phyloP scores from a whole-genome alignment of 202 grass and related monocot genomes.

The Brachypodium distachyon region DNA sequence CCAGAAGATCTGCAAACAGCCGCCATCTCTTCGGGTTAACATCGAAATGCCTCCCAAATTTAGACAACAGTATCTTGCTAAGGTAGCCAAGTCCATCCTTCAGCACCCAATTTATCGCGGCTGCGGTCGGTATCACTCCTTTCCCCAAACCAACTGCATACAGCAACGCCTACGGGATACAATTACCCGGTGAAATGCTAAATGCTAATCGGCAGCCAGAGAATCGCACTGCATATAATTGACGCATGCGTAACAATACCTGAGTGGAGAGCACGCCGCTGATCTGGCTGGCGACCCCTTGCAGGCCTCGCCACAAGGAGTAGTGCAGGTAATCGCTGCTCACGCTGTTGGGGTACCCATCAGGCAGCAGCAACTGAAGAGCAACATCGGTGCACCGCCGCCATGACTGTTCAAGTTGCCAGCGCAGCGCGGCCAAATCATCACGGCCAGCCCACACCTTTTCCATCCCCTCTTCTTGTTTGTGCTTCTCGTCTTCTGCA shows the following conservation, averaged over 20 bases:
- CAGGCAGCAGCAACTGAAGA: slow-evolving; percentile 48
- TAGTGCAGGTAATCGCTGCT: slow-evolving; percentile 84
- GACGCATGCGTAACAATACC: not conserved
- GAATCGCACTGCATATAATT: not conserved
- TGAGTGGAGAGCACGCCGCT: slow-evolving; percentile 83
- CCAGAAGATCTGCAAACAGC: slow-evolving; percentile 72
- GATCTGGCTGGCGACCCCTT: slow-evolving; percentile 80
- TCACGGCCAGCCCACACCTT: not conserved
- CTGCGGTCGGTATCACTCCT: slow-evolving; percentile 78
- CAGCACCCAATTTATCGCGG: slow-evolving; percentile 86
- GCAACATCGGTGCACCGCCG: slow-evolving; percentile 6
- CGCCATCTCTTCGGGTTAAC: slow-evolving; percentile 95
- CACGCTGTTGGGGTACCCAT: slow-evolving; percentile 75
- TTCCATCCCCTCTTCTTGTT: not conserved
- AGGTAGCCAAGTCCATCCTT: slow-evolving; percentile 89
- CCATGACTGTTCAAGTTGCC: slow-evolving; percentile 37
- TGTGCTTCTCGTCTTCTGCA: slow-evolving; percentile 2
- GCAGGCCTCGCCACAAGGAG: slow-evolving; percentile 72
- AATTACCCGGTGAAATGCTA: slow-evolving; percentile 7
- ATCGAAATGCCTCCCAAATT: slow-evolving; percentile 89
- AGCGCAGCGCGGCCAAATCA: not conserved
- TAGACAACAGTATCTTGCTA: slow-evolving; percentile 85
- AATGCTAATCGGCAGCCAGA: not conserved
- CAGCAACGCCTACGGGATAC: slow-evolving; percentile 52
- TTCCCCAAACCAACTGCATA: slow-evolving; percentile 87